A percentile compares a stretch with the other conserved stretches of the same genome.
Conservation (phyloP, 441 rosid genomes). For the Euphorbia schlechtendalii region DNA sequence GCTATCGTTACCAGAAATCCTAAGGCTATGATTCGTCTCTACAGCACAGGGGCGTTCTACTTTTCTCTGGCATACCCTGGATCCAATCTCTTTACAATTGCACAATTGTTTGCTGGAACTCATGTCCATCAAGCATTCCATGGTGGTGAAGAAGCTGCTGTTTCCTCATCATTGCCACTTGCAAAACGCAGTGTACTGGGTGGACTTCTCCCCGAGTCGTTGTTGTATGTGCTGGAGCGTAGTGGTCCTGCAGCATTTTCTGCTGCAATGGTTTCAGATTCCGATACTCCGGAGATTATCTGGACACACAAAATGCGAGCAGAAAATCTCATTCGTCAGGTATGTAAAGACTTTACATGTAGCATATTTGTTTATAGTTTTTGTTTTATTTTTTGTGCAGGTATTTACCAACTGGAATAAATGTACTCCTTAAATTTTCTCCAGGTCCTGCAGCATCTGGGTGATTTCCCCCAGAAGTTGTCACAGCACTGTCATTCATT, state of each 20-base stretch:
- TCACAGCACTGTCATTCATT: constrained; percentile 96
- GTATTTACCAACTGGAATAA: constrained; percentile 3
- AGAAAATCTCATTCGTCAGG: constrained; percentile 97
- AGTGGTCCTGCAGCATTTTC: constrained; percentile 98
- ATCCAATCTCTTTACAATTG: constrained; percentile 85
- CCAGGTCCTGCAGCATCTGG: constrained; percentile 99
- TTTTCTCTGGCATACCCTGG: constrained; percentile 98
- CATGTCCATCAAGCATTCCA: constrained; percentile 99
- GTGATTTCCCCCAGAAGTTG: constrained; percentile 95
- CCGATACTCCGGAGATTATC: constrained; percentile 98
- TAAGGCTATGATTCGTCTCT: constrained; percentile 95
- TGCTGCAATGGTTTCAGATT: constrained; percentile 99
- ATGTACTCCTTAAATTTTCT: constrained; percentile 10
- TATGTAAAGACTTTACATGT: constrained; percentile 23
- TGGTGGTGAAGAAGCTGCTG: constrained; percentile 99
- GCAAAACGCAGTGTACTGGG: constrained; percentile 99
- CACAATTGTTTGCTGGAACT: constrained; percentile 90
- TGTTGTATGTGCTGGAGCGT: constrained; percentile 96
- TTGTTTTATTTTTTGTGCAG: constrained; percentile 13
- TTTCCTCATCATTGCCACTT: constrained; percentile 89
- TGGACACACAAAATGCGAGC: constrained; percentile 99
- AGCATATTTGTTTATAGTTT: constrained; percentile 13
- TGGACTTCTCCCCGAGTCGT: constrained; percentile 98
- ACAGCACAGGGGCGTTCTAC: constrained; percentile 98
- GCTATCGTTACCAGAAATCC: constrained; percentile 98